Evolutionary conservation across 176 grass and related monocot genomes (phyloP).

Genomic region (Ananas comosus): DNA sequence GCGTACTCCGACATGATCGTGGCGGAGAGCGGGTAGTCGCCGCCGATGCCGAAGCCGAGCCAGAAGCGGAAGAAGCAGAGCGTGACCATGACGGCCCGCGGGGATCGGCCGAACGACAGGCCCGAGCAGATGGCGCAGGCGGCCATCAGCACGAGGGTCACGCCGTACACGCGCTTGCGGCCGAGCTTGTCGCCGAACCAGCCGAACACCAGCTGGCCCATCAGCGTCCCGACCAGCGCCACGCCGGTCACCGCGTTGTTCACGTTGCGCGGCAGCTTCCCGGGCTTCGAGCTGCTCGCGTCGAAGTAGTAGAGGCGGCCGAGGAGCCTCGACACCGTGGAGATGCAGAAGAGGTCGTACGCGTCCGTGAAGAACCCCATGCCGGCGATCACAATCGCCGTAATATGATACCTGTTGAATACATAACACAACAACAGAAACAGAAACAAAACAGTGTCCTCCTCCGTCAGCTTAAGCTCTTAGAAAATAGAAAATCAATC

Average conservation of each 20-base stretch:
- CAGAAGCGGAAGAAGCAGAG: conserved; percentile 95
- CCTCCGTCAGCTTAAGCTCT: conserved; percentile 12
- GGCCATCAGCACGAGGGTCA: conserved; percentile 75
- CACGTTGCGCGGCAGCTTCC: conserved; percentile 40
- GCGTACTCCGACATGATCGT: conserved; percentile 99
- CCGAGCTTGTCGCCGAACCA: conserved; percentile 87
- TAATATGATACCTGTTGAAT: conserved; percentile 49
- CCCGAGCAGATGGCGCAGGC: conserved; percentile 56
- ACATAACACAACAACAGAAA: no score
- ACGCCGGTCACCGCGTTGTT: conserved; percentile 58
- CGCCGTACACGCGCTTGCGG: conserved; percentile 71
- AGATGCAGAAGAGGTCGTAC: conserved; percentile 43
- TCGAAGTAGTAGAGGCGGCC: conserved; percentile 61
- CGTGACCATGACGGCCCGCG: conserved; percentile 41
- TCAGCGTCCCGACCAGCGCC: conserved; percentile 53
- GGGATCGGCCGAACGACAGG: conserved; percentile 45
- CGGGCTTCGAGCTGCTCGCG: conserved; percentile 29
- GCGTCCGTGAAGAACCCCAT: conserved; percentile 40
- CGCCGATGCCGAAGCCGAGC: conserved; percentile 91
- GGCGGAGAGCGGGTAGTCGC: conserved; percentile 68
- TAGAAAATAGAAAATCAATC: no score
- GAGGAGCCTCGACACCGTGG: conserved; percentile 65
- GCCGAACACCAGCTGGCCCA: conserved; percentile 71
- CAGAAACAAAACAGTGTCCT: conserved; percentile 47
- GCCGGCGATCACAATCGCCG: conserved; percentile 46